These are phyloP conservation scores for Diaporthe nobilis DNA, from an alignment of 2,329 filamentous ascomycete species.

Conservation along the genomic window DNA sequence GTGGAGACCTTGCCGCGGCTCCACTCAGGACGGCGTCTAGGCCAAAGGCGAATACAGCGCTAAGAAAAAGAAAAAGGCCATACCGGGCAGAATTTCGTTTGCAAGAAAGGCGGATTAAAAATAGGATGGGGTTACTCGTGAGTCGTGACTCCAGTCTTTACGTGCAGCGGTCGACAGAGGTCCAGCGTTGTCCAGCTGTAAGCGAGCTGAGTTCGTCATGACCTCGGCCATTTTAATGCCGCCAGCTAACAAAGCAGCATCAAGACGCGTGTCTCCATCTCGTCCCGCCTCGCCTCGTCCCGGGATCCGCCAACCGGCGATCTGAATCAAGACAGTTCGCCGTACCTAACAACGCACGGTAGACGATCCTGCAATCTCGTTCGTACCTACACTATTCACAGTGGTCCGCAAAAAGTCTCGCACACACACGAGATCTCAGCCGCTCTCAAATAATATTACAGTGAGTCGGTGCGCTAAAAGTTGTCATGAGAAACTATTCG, in stretches of 20 bases:
- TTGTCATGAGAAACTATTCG: too few species aligned
- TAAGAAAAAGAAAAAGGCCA: not conserved
- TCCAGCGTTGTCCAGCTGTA: not conserved
- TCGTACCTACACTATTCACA: not conserved
- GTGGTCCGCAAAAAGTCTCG: too few species aligned
- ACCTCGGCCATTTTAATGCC: not conserved
- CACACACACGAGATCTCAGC: too few species aligned
- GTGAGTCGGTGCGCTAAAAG: too few species aligned
- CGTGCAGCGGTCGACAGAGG: not conserved
- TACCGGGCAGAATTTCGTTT: not conserved
- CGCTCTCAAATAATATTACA: too few species aligned
- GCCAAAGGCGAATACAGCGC: conserved; percentile 18
- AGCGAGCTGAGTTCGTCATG: not conserved
- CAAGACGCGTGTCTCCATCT: conserved; percentile 3
- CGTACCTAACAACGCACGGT: not conserved
- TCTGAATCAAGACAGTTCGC: not conserved
- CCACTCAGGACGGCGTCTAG: conserved; percentile 16
- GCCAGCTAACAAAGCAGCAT: too few species aligned
- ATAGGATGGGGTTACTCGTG: not conserved
- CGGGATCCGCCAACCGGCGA: not conserved
- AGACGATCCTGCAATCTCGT: conserved; percentile 6
- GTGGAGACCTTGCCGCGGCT: conserved; percentile 15
- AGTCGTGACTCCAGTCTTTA: not conserved
- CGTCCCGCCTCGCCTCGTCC: conserved; percentile 25
- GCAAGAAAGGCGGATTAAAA: not conserved